A percentile compares a stretch with the other conserved stretches of the same genome.
These are phyloP conservation scores for Phyllosticta ampelicida DNA, from an alignment of 2,329 filamentous ascomycete species.

Conservation along the genomic window DNA sequence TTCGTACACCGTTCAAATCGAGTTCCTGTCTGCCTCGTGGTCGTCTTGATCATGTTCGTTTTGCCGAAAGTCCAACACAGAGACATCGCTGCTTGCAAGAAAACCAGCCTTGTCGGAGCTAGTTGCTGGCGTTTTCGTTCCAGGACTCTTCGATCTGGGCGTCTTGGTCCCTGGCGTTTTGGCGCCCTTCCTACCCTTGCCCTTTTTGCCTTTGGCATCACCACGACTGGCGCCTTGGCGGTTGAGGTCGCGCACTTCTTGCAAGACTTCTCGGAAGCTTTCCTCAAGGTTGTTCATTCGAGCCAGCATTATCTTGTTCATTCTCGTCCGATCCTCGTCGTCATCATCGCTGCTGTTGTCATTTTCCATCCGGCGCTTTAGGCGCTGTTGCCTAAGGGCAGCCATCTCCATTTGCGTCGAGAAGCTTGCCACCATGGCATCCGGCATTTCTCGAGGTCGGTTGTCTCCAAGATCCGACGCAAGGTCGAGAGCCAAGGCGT, in stretches of 20 bases:
- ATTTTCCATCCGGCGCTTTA: not conserved
- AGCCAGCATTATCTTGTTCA: constrained; percentile 68
- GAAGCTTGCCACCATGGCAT: constrained; percentile 57
- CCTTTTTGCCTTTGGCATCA: not conserved
- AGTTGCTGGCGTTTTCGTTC: not conserved
- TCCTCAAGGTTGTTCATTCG: constrained; percentile 91
- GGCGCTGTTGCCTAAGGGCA: constrained; percentile 14
- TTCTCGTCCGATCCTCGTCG: constrained; percentile 23
- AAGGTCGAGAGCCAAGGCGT: constrained; percentile 51
- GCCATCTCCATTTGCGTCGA: constrained; percentile 50
- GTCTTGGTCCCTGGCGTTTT: not conserved
- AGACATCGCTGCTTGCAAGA: not conserved
- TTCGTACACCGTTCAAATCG: not conserved
- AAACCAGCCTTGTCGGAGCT: not conserved
- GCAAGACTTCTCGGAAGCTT: constrained; percentile 76
- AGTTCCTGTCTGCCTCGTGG: not conserved
- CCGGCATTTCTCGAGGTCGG: constrained; percentile 48
- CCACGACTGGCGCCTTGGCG: constrained; percentile 17
- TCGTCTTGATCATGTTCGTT: not conserved
- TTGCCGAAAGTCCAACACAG: not conserved
- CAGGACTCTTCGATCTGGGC: not conserved
- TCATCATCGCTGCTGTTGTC: constrained; percentile 10
- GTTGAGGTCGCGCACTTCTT: constrained; percentile 58
- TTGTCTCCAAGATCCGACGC: constrained; percentile 62
- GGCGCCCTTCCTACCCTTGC: constrained; percentile 1